These are phyloP conservation scores for Erigeron canadensis DNA, from an alignment of 129 eudicot genomes.

Conservation along the genomic window DNA sequence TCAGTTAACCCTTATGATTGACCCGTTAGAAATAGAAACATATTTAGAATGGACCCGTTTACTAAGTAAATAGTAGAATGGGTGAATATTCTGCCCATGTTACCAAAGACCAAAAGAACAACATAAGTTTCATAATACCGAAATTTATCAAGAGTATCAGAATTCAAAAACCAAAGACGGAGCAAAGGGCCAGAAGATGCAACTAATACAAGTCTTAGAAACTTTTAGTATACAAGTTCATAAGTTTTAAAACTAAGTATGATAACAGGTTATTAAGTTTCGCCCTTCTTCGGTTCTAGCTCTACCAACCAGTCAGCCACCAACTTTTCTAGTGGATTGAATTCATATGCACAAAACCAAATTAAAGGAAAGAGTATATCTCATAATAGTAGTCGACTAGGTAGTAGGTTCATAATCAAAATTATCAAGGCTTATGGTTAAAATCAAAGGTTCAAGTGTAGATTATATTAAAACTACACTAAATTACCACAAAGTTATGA, in stretches of 20 bases:
- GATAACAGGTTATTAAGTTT: background rate
- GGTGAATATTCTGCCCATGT: background rate
- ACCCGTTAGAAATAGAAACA: background rate
- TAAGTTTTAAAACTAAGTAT: background rate
- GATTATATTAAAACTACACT: no score
- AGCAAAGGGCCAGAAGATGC: background rate
- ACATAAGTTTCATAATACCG: background rate
- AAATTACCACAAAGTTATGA: no score
- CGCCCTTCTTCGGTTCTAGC: background rate
- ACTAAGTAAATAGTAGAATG: background rate
- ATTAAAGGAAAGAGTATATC: conserved; percentile 6
- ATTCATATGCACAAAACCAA: background rate
- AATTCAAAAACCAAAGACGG: background rate
- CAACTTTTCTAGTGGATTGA: conserved; percentile 8
- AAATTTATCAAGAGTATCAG: background rate
- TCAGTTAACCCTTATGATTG: background rate
- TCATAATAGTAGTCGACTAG: conserved; percentile 1
- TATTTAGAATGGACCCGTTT: background rate
- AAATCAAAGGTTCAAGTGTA: no score
- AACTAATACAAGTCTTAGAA: background rate
- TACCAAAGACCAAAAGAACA: background rate
- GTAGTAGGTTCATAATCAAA: no score
- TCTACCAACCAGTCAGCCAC: background rate
- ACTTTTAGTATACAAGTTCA: background rate
- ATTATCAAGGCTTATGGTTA: no score